Percentiles rank a stretch among this genome's conserved stretches.
Conservation (phyloP, 2,329 filamentous ascomycete genomes). For the Monilinia polystroma region DNA sequence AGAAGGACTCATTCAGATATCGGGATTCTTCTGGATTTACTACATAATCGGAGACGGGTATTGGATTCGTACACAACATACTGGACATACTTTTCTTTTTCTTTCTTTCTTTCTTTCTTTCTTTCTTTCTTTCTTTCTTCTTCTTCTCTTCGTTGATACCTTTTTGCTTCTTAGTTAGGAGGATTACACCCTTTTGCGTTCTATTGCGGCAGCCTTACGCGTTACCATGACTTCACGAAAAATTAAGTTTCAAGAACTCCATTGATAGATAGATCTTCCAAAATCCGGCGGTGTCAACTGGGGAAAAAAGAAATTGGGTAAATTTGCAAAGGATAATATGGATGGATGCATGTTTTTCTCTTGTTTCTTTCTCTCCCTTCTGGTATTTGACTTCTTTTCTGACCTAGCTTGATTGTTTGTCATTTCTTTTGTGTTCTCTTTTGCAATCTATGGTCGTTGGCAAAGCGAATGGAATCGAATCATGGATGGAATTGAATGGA, state of each 20-base stretch:
- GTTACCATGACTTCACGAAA: constrained; percentile 24
- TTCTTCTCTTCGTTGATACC: constrained; percentile 19
- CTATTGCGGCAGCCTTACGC: constrained; percentile 9
- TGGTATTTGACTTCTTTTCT: constrained; percentile 12
- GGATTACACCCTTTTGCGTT: neutral
- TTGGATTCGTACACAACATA: constrained; percentile 20
- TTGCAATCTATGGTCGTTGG: neutral
- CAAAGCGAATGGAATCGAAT: neutral
- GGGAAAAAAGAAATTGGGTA: constrained; percentile 26
- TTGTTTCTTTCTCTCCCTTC: neutral
- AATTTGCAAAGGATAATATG: constrained; percentile 23
- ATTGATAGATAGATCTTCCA: constrained; percentile 24
- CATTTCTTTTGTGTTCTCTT: constrained; percentile 5
- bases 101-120: neutral
- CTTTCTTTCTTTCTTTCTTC: neutral
- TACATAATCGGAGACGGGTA: constrained; percentile 22
- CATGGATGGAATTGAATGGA: neutral
- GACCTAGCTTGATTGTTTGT: neutral
- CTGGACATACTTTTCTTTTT: constrained; percentile 20
- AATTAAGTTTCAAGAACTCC: constrained; percentile 14
- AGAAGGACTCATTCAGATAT: constrained; percentile 12
- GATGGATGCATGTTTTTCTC: constrained; percentile 16
- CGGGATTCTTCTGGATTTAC: constrained; percentile 20
- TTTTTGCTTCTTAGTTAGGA: constrained; percentile 14
- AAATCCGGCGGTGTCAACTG: constrained; percentile 26